Percentiles rank a stretch among this genome's conserved stretches.
phyloP scores from a whole-genome alignment of 2,329 filamentous ascomycete species.

The Bipolaris bicolor region DNA sequence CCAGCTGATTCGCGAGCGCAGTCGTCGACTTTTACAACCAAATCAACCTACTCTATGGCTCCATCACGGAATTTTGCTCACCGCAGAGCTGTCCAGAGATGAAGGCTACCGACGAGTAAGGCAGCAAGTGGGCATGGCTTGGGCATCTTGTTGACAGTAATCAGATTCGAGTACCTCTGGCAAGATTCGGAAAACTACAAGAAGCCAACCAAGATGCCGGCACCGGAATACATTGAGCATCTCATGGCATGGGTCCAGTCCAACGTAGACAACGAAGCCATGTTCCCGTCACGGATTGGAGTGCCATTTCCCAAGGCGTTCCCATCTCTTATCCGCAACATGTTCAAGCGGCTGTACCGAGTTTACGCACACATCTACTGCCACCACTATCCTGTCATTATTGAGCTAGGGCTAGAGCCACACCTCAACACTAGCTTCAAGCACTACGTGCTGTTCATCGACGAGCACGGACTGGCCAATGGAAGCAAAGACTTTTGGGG shows the following conservation, averaged over 20 bases:
- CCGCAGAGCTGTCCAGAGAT: conserved; percentile 97
- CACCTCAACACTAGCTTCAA: conserved; percentile 99
- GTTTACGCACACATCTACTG: conserved; percentile 98
- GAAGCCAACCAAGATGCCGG: conserved; percentile 96
- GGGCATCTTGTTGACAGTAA: conserved; percentile 6
- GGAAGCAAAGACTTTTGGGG: conserved; percentile 95
- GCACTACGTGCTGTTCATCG: conserved; percentile 98
- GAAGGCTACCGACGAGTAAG: conserved; percentile 98
- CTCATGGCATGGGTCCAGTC: conserved; percentile 96
- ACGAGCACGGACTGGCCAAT: conserved; percentile 90
- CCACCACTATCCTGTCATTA: conserved; percentile 95
- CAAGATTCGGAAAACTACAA: conserved; percentile 95
- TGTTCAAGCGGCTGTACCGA: conserved; percentile 99
- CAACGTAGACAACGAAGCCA: conserved; percentile 92
- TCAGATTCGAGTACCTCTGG: conserved; percentile 97
- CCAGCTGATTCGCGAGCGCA: conserved; percentile 49
- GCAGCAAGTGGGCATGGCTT: too few species aligned
- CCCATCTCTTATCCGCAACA: conserved; percentile 90
- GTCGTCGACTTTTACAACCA: conserved; percentile 99
- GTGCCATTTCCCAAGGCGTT: conserved; percentile 94
- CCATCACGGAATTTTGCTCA: conserved; percentile 99
- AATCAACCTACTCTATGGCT: conserved; percentile 97
- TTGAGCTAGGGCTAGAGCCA: conserved; percentile 92
- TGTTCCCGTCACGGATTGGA: conserved; percentile 93
- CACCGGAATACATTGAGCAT: conserved; percentile 96